Evolutionary conservation across 164 flowering plant genomes (phyloP), one percentile per base, ranked within the genome.

Genomic region (Vitis rupestris): DNA sequence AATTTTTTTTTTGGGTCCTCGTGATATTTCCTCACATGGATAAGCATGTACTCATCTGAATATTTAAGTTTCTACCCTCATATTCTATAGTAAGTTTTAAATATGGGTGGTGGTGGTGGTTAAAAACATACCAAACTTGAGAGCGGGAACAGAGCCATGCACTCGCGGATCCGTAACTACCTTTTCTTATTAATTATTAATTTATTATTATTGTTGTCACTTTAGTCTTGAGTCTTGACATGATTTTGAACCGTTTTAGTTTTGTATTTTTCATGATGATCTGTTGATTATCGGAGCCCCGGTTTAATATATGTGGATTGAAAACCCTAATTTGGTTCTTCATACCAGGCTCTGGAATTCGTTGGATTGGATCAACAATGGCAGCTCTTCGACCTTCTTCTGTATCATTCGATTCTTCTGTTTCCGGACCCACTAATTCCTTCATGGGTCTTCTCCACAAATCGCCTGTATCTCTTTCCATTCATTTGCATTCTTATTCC

Each of bases 381-480:
- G 79, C 69, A 30, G 70, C 71, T 55, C 31, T 65, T 30, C 60
- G 63, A 48, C 70, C 70, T 9, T 68, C 67, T 9, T 10, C 63
- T 47, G 31, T 56, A 13, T 2, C 11, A 9, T 53, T 13, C 3
- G 31, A 44, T 3, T 37, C 54, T 10, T 65, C 44, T 37, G 44
- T 6, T 44, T 69, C 66, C 9, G 63, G 44, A 2, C 44, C 54
- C 29, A 6, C 29, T 56, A 47, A 56, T 58, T 64, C 73, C 16
- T 67, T 61, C 10, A 3, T 50, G 50, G 58, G 66, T 65, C 12
- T 51, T 50, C 59, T 66, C 11, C 67, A 70, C 68, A 63, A 30
- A 1, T 50, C 19, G 3, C 13, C 59, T 4, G 67, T 67, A 15
- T 13, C 51, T 19, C 53, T 19, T 8, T 63, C 29, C 8, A 77